A percentile compares a stretch with the other conserved stretches of the same genome.
phyloP scores from a whole-genome alignment of 2,329 filamentous ascomycete species.

The Sporothrix pseudoabietina region DNA sequence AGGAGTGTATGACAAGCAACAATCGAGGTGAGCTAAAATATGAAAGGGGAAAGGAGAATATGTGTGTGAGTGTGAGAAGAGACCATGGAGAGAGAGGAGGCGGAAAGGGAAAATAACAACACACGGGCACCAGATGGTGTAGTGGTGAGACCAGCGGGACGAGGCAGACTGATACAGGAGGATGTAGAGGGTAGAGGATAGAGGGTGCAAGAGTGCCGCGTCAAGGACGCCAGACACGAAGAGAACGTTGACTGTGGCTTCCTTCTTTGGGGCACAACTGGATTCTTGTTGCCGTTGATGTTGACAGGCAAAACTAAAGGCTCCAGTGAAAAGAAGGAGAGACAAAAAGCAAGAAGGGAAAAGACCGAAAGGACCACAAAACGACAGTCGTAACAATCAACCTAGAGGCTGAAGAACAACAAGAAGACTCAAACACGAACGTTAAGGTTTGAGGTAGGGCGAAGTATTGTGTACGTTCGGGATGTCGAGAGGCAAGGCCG shows the following conservation, averaged over 20 bases:
- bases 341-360: neutral
- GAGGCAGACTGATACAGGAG: neutral
- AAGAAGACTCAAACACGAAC: conserved; percentile 1
- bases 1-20: neutral
- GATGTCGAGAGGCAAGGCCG: conserved; percentile 1
- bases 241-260: conserved; percentile 15
- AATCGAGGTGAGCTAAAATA: conserved; percentile 7
- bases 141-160: neutral
- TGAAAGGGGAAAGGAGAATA: neutral
- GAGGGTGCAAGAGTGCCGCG: neutral
- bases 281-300: neutral
- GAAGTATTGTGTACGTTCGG: too few relatives aligned
- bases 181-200: neutral
- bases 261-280: neutral
- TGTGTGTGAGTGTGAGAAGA: neutral
- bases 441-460: neutral
- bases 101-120: neutral
- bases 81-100: neutral
- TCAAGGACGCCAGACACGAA: neutral
- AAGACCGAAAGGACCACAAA: neutral
- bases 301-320: neutral
- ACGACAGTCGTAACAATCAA: conserved; percentile 4
- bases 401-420: neutral
- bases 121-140: conserved; percentile 1
- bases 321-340: neutral